Conservation (phyloP, 208 protist species). For the Leishmania tarentolae region DNA sequence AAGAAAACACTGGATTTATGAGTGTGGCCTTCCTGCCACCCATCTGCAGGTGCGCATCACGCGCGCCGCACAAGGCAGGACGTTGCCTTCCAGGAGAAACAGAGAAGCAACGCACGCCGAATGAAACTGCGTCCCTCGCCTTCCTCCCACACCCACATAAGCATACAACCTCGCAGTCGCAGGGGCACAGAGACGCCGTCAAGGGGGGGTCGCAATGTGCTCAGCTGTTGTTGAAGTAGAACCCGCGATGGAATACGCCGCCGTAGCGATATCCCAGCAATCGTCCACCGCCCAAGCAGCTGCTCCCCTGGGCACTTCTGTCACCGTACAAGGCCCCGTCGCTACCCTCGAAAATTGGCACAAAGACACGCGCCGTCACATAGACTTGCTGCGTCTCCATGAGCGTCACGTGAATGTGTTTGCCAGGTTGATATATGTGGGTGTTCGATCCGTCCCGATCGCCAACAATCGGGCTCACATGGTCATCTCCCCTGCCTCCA, state of each 20-base stretch:
- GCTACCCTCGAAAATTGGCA: constrained; percentile 52
- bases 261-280: constrained; percentile 74
- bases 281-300: constrained; percentile 36
- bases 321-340: constrained; percentile 29
- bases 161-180: neutral
- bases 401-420: constrained; percentile 63
- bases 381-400: constrained; percentile 60
- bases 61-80: neutral
- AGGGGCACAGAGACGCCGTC: neutral
- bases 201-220: neutral
- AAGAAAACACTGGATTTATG: neutral
- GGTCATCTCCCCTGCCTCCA: neutral
- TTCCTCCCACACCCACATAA: neutral
- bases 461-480: constrained; percentile 17
- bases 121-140: neutral
- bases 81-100: neutral
- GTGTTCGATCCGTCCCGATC: constrained; percentile 55
- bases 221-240: constrained; percentile 37
- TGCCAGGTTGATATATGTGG: constrained; percentile 55
- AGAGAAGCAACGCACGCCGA: neutral
- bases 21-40: neutral
- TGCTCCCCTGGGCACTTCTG: constrained; percentile 33
- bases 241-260: constrained; percentile 68
- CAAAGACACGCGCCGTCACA: constrained; percentile 75
- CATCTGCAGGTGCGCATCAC: neutral